Evolutionary conservation across 2,329 filamentous ascomycete species (phyloP).

Genomic region (Fusarium sp.): DNA sequence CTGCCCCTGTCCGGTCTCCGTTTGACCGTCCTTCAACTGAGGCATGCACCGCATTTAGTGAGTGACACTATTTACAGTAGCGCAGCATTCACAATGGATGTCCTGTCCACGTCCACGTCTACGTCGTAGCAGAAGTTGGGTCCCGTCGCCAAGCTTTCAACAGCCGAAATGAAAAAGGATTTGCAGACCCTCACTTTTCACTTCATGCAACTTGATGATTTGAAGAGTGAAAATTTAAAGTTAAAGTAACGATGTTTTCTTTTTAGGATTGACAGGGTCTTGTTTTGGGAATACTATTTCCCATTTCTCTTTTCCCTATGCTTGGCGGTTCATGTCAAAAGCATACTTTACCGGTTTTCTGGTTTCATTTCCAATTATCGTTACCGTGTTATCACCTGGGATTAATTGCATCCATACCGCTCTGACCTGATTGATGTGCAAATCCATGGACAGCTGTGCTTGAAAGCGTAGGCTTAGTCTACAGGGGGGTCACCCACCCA

Average conservation of each 20-base stretch:
- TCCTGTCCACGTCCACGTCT: constrained; percentile 11
- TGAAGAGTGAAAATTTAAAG: constrained; percentile 28
- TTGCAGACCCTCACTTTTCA: constrained; percentile 6
- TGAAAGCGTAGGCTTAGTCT: background rate
- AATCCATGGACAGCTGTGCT: constrained; percentile 18
- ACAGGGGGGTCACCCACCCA: background rate
- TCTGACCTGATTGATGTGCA: constrained; percentile 2
- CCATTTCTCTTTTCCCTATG: constrained; percentile 1
- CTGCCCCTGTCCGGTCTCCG: background rate
- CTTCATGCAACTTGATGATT: background rate
- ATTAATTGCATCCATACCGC: constrained; percentile 6
- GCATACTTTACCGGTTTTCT: constrained; percentile 23
- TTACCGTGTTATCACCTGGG: constrained; percentile 21
- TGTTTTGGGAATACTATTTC: constrained; percentile 13
- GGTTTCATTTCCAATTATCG: constrained; percentile 14
- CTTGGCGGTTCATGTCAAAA: constrained; percentile 19
- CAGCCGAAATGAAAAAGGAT: constrained; percentile 42
- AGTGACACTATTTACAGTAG: constrained; percentile 38
- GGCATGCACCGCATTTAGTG: constrained; percentile 28
- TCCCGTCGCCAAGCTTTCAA: constrained; percentile 38
- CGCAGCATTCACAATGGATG: constrained; percentile 1
- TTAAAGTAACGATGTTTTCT: constrained; percentile 10
- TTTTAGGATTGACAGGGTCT: constrained; percentile 26
- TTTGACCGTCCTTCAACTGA: constrained; percentile 9
- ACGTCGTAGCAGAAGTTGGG: background rate